These are phyloP conservation scores for Saccharum officinarum DNA, from an alignment of 176 grass and related monocot species.

Conservation along the genomic window DNA sequence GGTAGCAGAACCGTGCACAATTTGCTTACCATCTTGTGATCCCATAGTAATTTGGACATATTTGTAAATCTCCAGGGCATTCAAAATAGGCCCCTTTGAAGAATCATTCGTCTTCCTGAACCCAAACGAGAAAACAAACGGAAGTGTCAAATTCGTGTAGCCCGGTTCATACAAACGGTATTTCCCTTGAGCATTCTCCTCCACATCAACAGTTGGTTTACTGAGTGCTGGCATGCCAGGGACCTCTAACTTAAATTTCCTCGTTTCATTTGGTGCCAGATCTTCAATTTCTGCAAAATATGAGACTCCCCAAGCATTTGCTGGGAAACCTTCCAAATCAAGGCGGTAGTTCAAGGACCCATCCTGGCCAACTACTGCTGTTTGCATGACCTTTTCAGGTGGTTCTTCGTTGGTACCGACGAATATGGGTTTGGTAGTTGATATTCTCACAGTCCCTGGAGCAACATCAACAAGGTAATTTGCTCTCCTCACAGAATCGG, in stretches of 20 bases:
- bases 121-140: constrained; percentile 72
- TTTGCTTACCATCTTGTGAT: constrained; percentile 74
- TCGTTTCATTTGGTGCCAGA: constrained; percentile 61
- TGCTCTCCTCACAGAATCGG: constrained; percentile 64
- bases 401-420: constrained; percentile 50
- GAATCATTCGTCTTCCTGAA: constrained; percentile 90
- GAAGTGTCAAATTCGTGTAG: constrained; percentile 66
- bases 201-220: constrained; percentile 77
- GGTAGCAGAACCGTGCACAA: neutral
- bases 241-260: constrained; percentile 78
- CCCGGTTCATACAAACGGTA: constrained; percentile 84
- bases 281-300: constrained; percentile 98
- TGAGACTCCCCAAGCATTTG: constrained; percentile 76
- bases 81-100: constrained; percentile 82
- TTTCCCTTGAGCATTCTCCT: constrained; percentile 88
- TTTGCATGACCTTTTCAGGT: constrained; percentile 95
- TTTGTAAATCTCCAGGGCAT: constrained; percentile 90
- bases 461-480: constrained; percentile 91
- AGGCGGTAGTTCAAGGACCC: constrained; percentile 80
- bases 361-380: constrained; percentile 84
- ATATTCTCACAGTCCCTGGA: constrained; percentile 76
- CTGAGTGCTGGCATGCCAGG: constrained; percentile 68
- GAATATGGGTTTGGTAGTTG: constrained; percentile 63
- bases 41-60: constrained; percentile 71
- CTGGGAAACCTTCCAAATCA: constrained; percentile 88